Evolutionary conservation across 2,329 filamentous ascomycete genomes (phyloP), one percentile per base, ranked within the genome.

Genomic region (Pseudogymnoascus sp.): DNA sequence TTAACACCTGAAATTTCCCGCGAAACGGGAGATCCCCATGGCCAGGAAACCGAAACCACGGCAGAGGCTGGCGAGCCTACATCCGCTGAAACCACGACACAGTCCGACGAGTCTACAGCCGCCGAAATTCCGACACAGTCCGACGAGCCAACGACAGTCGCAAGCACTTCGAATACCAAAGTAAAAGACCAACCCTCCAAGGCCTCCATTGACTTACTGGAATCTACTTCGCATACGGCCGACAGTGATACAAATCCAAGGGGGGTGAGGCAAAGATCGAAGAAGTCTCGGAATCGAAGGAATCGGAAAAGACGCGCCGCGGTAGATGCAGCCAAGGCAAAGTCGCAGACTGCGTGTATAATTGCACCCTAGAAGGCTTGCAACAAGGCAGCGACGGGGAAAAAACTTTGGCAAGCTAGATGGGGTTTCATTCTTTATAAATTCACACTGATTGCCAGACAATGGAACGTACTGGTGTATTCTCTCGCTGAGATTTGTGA

Each of bases 401-500:
- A 6, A 33, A 57, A 57, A 35, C 17, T 13, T 33, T 33, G 26
- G 50, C n/a, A 33, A 33, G 26, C 50, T 57, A 57, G 28, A 57
- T 13, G 28, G 17, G 28, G 23, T 4, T 19, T 35, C 28, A 33
- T 57, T 35, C 28, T 57, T 57, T 57, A 57, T 57, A 33, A 57
- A 57, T 33, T n/a, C 50, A 19, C 50, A 33, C 17, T 33, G 28
- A 33, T 57, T 33, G 50, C 28, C 11, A 57, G 50, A 33, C 50
- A 21, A 57, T 19, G 28, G 11, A 57, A 57, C 50, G 11, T 57
- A 57, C 50, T 57, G 17, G 21, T 35, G 50, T 57, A 57, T 57
- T 57, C 26, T 57, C 47, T 57, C 50, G 28, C n/a, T 21, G 50
- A 35, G 28, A 57, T 57, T 57, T 57, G 50, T 57, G 50, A 57